Evolutionary conservation across 2,329 filamentous ascomycete genomes (phyloP), one percentile per base, ranked within the genome.

Genomic region (Penicillium sp.): DNA sequence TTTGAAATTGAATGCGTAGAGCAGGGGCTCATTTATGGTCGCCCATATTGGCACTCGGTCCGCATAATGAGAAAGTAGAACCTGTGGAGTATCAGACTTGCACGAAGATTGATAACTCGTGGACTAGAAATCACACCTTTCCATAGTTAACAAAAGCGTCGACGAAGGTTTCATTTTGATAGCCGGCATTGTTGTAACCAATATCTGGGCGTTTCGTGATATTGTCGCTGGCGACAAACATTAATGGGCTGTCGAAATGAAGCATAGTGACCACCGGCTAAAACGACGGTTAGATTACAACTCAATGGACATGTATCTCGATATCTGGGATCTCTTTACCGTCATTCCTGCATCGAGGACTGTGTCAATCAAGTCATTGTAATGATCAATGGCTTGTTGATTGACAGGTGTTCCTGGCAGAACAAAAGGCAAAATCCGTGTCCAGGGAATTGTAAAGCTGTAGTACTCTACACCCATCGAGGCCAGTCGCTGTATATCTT

Each of bases 371-470:
- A 81, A 58, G 53, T 80, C 77, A 34, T 80, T 72, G 56, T 82
- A 82, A 55, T 82, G 79, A 3, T 72, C 66, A 16, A 82, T 65
- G 0, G 72, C 79, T 34, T 74, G 64, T 53, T 78, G 67, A 51
- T 82, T 82, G 55, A 82, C 69, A 0, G 77, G 76, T 9, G 72
- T 76, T 1, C 72, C 72, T 0, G 74, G 71, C 0, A 72, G 58
- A 3, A 75, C 78, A 52, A 82, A 81, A 0, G 80, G 80, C 13
- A 81, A 67, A 48, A 82, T 78, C 0, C 80, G 73, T 1, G 74
- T 69, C 79, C 79, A 82, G 0, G 78, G 71, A 42, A 82, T 76
- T 2, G 73, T 76, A 66, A 81, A 81, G 8, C 69, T 72, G 56
- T 76, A 77, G 54, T 73, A 69, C 24, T 72, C 68, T 16, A 73